Percentiles rank a stretch among this genome's conserved stretches.
Conservation (phyloP, 306 rosid species). For the Vigna mungo region DNA sequence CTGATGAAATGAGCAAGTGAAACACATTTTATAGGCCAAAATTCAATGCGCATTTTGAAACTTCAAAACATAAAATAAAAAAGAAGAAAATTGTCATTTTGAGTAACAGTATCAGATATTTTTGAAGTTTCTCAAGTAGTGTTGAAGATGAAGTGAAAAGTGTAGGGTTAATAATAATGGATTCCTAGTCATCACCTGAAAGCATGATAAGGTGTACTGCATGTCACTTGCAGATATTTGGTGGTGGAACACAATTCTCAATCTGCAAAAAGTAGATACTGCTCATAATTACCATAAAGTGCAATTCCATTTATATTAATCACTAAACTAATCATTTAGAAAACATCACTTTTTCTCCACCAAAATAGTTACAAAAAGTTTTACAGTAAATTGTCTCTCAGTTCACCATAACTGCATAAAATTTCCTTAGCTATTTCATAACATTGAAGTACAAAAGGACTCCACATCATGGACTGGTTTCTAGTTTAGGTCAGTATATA, state of each 20-base stretch:
- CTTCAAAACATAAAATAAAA: too few relatives aligned
- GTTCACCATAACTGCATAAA: too few relatives aligned
- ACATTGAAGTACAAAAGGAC: too few relatives aligned
- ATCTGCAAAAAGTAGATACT: constrained; percentile 50
- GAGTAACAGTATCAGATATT: too few relatives aligned
- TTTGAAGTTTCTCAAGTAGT: too few relatives aligned
- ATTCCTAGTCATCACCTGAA: constrained; percentile 64
- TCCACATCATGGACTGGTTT: too few relatives aligned
- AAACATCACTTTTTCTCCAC: too few relatives aligned
- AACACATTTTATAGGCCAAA: not conserved
- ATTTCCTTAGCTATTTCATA: too few relatives aligned
- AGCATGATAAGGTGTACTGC: constrained; percentile 69
- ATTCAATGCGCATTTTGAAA: too few relatives aligned
- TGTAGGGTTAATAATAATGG: not conserved
- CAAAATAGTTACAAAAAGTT: too few relatives aligned
- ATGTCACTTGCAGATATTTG: constrained; percentile 74
- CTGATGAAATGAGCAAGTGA: not conserved
- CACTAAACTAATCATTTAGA: too few relatives aligned
- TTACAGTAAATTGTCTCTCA: not conserved
- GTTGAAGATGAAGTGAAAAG: not conserved
- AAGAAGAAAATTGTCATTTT: not conserved
- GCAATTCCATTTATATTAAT: not conserved
- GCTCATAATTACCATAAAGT: not conserved
- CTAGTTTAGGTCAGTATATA: too few relatives aligned
- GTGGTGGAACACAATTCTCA: constrained; percentile 84